phyloP scores from a whole-genome alignment of 257 asterid species.

The Jaltomata sinuosa region DNA sequence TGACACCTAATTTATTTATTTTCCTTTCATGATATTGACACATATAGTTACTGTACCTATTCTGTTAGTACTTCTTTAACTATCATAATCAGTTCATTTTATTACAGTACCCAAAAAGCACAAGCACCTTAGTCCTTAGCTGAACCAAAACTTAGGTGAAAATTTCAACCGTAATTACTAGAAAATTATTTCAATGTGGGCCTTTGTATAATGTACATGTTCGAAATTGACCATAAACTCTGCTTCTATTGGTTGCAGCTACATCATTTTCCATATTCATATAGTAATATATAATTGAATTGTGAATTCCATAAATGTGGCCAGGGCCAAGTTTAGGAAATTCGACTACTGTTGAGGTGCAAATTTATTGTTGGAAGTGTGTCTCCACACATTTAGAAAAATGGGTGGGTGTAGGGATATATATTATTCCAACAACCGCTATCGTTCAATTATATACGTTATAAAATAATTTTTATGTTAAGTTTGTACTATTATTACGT shows the following conservation, averaged over 20 bases:
- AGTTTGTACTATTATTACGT: too few relatives aligned
- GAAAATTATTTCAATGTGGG: not conserved
- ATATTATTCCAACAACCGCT: not conserved
- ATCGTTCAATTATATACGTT: not conserved
- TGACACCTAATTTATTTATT: not conserved
- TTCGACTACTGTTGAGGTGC: not conserved
- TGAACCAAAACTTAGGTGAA: not conserved
- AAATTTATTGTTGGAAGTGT: not conserved
- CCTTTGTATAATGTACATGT: not conserved
- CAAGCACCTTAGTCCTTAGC: not conserved
- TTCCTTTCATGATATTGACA: not conserved
- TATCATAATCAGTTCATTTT: not conserved
- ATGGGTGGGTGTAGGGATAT: not conserved
- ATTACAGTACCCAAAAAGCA: not conserved
- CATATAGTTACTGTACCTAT: not conserved
- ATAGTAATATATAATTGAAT: not conserved
- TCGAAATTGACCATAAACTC: not conserved
- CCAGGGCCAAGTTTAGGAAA: not conserved
- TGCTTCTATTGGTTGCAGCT: not conserved
- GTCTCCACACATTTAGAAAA: not conserved
- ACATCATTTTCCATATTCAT: not conserved
- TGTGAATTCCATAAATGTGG: not conserved
- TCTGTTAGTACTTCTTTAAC: not conserved
- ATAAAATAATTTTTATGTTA: too few relatives aligned
- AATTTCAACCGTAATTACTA: not conserved